phyloP scores from a whole-genome alignment of 208 protist genomes.

The Acanthamoeba royreba region DNA sequence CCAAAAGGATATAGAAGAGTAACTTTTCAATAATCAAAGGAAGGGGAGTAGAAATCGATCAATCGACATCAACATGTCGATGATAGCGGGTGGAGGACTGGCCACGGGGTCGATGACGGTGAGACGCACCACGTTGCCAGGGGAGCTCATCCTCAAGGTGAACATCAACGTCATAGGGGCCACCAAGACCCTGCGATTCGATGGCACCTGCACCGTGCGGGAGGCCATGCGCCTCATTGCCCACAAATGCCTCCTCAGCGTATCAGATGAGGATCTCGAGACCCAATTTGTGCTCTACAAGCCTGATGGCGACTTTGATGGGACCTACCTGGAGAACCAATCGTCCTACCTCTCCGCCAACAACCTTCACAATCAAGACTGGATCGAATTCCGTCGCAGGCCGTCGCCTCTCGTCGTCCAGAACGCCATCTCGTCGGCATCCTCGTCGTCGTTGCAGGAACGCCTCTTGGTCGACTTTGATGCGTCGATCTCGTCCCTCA shows the following conservation, averaged over 20 bases:
- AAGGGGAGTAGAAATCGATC: no score
- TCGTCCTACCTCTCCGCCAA: neutral
- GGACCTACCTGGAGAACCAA: neutral
- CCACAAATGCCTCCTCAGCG: neutral
- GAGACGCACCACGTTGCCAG: neutral
- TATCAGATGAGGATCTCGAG: neutral
- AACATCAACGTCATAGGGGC: neutral
- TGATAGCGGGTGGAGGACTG: no score
- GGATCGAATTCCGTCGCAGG: neutral
- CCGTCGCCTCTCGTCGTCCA: neutral
- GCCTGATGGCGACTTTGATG: neutral
- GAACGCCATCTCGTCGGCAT: neutral
- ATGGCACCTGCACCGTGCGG: neutral
- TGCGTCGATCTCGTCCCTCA: neutral
- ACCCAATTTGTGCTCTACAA: neutral
- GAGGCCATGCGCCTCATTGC: neutral
- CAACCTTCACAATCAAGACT: neutral
- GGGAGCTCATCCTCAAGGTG: neutral
- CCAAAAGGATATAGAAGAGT: no score
- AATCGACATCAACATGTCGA: no score
- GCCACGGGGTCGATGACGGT: neutral
- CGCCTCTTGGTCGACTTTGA: neutral
- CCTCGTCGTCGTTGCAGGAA: no score
- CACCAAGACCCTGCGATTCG: neutral
- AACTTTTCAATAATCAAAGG: neutral